Conservation (phyloP, 805 yeast species). For the Hermanozyma aechmeae region DNA sequence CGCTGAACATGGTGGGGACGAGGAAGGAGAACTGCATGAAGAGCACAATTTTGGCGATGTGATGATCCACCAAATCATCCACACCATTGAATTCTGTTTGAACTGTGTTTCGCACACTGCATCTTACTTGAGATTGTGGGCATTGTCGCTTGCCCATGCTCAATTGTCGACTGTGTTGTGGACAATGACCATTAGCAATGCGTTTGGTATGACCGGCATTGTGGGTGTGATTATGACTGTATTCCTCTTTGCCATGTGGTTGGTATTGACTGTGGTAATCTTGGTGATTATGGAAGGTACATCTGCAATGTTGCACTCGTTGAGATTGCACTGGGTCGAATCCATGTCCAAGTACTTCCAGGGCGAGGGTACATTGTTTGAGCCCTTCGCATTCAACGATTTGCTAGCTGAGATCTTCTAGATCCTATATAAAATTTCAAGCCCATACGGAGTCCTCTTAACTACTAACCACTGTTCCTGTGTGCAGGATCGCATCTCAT, state of each 20-base stretch:
- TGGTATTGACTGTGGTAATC: constrained; percentile 79
- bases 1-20: constrained; percentile 44
- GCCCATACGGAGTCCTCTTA: too few species aligned
- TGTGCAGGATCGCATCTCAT: constrained; percentile 2
- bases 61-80: constrained; percentile 94
- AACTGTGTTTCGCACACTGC: constrained; percentile 99
- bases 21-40: constrained; percentile 42
- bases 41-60: constrained; percentile 82
- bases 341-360: constrained; percentile 96
- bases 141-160: constrained; percentile 92
- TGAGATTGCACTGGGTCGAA: constrained; percentile 98
- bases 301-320: constrained; percentile 97
- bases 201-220: constrained; percentile 59
- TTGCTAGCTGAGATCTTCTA: too few species aligned
- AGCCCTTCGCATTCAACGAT: constrained; percentile 68
- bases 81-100: constrained; percentile 93
- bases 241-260: constrained; percentile 89
- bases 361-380: constrained; percentile 90
- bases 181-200: constrained; percentile 85
- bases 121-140: constrained; percentile 94
- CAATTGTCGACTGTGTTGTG: constrained; percentile 92
- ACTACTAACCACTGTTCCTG: too few species aligned
- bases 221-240: constrained; percentile 70
- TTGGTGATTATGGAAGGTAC: constrained; percentile 98
- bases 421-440: too few species aligned